Evolutionary conservation across 164 flowering plant species (phyloP).

Genomic region (Akebia trifoliata): DNA sequence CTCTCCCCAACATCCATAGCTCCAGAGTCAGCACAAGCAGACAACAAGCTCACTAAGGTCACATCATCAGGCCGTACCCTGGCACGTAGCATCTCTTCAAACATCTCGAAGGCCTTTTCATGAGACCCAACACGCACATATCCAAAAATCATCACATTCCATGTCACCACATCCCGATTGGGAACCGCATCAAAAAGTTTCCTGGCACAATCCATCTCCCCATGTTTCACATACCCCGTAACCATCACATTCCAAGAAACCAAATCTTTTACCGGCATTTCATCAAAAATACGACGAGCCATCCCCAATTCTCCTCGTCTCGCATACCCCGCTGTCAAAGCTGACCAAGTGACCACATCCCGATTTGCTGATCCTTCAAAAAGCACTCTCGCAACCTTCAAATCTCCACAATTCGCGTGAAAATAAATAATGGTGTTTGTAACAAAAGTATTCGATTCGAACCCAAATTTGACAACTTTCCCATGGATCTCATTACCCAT

Average conservation of each 20-base stretch:
- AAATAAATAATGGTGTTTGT: conserved; percentile 61
- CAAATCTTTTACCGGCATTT: conserved; percentile 66
- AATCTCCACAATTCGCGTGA: conserved; percentile 65
- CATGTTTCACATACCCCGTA: conserved; percentile 56
- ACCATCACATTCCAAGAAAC: conserved; percentile 91
- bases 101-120: conserved; percentile 44
- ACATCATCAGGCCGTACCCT: conserved; percentile 56
- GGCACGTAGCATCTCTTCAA: conserved; percentile 52
- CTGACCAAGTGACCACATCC: conserved; percentile 72
- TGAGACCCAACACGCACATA: conserved; percentile 40
- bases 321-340: conserved; percentile 69
- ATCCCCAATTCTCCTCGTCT: conserved; percentile 45
- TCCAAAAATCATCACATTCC: conserved; percentile 62
- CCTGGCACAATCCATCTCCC: conserved; percentile 59
- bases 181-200: conserved; percentile 44
- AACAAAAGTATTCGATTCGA: conserved; percentile 41
- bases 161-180: conserved; percentile 48
- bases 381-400: conserved; percentile 39
- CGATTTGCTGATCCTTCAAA: conserved; percentile 42
- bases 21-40: conserved; percentile 55
- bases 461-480: conserved; percentile 46
- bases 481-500: conserved; percentile 53
- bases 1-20: conserved; percentile 50
- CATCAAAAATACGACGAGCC: conserved; percentile 55
- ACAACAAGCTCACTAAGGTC: conserved; percentile 54